Evolutionary conservation across 441 rosid species (phyloP).

Genomic region (Aquilaria agallochum): DNA sequence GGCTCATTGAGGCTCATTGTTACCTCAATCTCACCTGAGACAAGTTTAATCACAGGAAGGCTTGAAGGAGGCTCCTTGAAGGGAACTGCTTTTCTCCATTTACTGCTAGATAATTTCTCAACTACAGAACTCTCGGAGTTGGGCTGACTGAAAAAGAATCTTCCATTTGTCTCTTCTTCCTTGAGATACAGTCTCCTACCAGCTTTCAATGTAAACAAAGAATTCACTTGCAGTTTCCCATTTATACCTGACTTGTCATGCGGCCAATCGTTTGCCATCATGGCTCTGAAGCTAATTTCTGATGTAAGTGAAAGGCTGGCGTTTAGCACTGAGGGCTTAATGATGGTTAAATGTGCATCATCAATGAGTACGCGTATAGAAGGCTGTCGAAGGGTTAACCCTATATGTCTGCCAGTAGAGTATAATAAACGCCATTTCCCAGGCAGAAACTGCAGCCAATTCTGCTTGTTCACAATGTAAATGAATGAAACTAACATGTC

Average conservation of each 20-base stretch:
- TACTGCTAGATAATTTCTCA: conserved; percentile 51
- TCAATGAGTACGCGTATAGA: conserved; percentile 67
- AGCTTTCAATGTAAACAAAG: conserved; percentile 46
- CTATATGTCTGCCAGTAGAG: conserved; percentile 85
- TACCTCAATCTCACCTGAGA: conserved; percentile 56
- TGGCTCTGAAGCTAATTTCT: conserved; percentile 56
- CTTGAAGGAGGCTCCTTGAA: conserved; percentile 82
- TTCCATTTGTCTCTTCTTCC: conserved; percentile 50
- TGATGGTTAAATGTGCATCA: conserved; percentile 48
- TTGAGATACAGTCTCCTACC: conserved; percentile 74
- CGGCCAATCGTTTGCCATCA: conserved; percentile 69
- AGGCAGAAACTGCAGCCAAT: conserved; percentile 80
- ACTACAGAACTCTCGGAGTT: conserved; percentile 39
- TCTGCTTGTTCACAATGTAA: conserved; percentile 34
- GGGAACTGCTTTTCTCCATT: conserved; percentile 76
- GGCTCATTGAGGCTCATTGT: conserved; percentile 44
- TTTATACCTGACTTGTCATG: conserved; percentile 58
- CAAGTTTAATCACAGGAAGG: conserved; percentile 75
- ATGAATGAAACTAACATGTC: neutral
- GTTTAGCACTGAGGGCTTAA: conserved; percentile 33
- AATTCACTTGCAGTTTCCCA: conserved; percentile 64
- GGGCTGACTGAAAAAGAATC: conserved; percentile 46
- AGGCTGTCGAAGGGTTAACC: conserved; percentile 84
- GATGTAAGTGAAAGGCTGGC: conserved; percentile 46
- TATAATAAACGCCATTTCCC: conserved; percentile 90